Evolutionary conservation across 805 yeast genomes (phyloP), one percentile per base, ranked within the genome.

Genomic region (Lipomyces yamadae): DNA sequence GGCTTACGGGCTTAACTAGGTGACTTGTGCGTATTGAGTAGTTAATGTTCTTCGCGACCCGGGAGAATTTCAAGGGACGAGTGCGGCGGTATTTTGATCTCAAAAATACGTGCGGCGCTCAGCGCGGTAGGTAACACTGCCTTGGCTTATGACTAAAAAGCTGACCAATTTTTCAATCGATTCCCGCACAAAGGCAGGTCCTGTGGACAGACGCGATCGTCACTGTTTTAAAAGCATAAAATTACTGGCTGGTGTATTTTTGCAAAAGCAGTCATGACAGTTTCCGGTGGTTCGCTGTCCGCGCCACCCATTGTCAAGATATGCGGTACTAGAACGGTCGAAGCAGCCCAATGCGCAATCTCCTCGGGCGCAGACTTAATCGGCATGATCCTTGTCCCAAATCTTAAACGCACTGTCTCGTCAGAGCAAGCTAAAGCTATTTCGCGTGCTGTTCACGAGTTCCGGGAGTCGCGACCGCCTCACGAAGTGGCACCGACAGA

Each of bases 371-470:
- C 98, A 0, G 85, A 89, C 70, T 76, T 91, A 53, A 73, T 94
- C 1, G 99, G 99, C 0, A 85, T 91, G 71, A 95, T 95, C 35
- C 76, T 95, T 75, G 98, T 92, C 1, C 98, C 98, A 0, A 84
- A 84, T 30, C 80, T 97, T 64, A 83, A 84, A 50, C 83, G 99
- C 63, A 91, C 97, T 0, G 84, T 92, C 1, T 80, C 81, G 34
- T 73, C 75, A 0, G 78, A 71, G 0, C 76, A 76, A 2, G 93
- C 92, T 0, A 71, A 68, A 56, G 73, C 76, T 32, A 86, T 90
- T 7, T 79, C 86, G 1, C 60, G 63, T 5, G 71, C 69, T 7
- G 80, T 80, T 4, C 67, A 63, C 24, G 59, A 53, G 32, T 59
- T 45, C 24, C 61, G 69, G 15, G 60, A 58, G n/a, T 30, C n/a